Evolutionary conservation across 129 eudicot genomes (phyloP), one percentile per base, ranked within the genome.

Genomic region (Deinandra increscens): DNA sequence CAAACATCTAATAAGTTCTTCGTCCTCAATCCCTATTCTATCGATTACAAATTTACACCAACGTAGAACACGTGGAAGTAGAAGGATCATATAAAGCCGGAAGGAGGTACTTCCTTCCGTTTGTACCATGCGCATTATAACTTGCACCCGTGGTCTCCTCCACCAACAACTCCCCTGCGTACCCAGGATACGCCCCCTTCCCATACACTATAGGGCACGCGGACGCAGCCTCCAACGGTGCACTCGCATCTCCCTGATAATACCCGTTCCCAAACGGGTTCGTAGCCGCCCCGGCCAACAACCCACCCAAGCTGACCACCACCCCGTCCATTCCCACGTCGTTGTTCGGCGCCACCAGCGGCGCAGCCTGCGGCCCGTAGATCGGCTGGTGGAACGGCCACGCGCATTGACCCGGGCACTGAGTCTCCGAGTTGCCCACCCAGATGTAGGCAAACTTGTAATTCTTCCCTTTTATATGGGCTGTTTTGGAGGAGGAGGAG

Each of bases 301-400:
- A 34, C 11, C 74, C 48, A 13, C 60, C 85, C 58, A 81, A 17
- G 9, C 68, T 81, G 6, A 81, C 68, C 42, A 81, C 79, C 82
- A 81, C 55, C n/a, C 85, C 85, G 2, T 81, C 85, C 5, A 76
- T 0, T n/a, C 82, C 79, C 13, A 76, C 85, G 43, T 81, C 85
- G 5, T 72, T 72, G 68, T 81, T 81, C 4, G 85, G 85, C 3
- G 85, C 85, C 0, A 76, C 85, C n/a, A 86, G 33, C 7, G 91
- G 88, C 13, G 79, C 69, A 43, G 34, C 60, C 60, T 83, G 82
- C 9, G 84, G 88, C 7, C 88, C 84, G 73, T 76, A 83, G 19
- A 73, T 80, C 58, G 88, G 88, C 58, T 80, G 80, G 60, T 76
- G 78, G 7, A 83, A 83, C 0, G 91, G 91, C 91, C 91, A 86